Evolutionary conservation across 495 filamentous ascomycete species (phyloP), one percentile per base, ranked within the genome.

Genomic region (Daldinia bambusicola): DNA sequence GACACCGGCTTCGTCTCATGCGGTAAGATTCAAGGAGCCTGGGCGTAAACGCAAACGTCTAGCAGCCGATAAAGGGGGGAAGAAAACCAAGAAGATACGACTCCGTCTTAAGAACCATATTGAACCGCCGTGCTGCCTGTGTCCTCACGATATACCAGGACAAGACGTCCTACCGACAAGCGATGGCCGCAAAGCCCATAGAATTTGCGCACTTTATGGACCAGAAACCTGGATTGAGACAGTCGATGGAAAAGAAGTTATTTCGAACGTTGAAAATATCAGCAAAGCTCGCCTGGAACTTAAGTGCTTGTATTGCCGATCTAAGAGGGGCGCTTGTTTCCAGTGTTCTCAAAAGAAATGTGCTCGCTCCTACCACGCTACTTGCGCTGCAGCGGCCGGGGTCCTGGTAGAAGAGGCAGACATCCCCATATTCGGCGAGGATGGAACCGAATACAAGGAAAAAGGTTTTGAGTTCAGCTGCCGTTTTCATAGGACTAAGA

Each of bases 261-360:
- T 98, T 22, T 91, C 86, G 63, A 93, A 94, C 66, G 87, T 96
- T 52, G 87, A 88, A 18, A 86, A 86, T 61, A 93, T 98, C 75
- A 88, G 92, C 71, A 97, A 95, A 79, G 94, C 89, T 63, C 91
- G 95, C 10, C 79, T 95, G 72, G 93, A 95, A 8, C 88, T 98
- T 63, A 97, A 94, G 77, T 99, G 95, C 80, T 88, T 94, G 55
- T 97, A 93, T 79, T 99, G 95, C 76, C 92, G 93, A 38, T 95
- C 93, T 53, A 95, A 93, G 76, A 93, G 91, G 66, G 95, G 95
- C 31, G 92, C 94, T 14, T 97, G 94, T 80, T 97, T 99, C 83
- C 95, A 99, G 79, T 99, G 95, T 82, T 95, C 93, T 6, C 89
- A 90, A 63, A 95, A 93, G 84, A 98, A 97, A 79, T 99, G 95